Base-by-base conservation (phyloP, 371 early-diverging fungal species). In the Mucor mucedo region DNA sequence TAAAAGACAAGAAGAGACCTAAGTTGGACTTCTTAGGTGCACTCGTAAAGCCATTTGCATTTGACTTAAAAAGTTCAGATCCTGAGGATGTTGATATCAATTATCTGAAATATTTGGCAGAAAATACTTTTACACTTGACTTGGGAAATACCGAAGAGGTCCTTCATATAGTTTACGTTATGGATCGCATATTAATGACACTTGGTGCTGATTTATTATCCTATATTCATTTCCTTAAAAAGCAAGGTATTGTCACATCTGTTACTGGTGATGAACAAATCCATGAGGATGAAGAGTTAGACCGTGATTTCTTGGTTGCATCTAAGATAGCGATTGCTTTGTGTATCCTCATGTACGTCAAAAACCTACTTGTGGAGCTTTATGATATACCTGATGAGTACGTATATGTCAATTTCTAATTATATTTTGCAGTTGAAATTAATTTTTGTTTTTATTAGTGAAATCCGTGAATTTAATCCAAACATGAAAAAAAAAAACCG, bases 131-230 rank as follows among this genome's bases (percentile, higher is more conserved):
- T 5, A 72, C 85, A 0, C 69, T 97, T 8, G 87, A 92, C 54
- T 91, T 88, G 61, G 87, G 86, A 59, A 80, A 83, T 27, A 72
- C 86, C 38, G 96, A 95, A 40, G 97, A 97, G 72, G 86, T 94
- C 5, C 68, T 95, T 8, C 76, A 78, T 40, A 79, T 95, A 8
- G 73, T 92, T 4, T 86, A 87, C 67, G 74, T 83, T 47, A 83
- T 91, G 53, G 86, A 90, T 68, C 84, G 90, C 9, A 77, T 89
- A 5, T 77, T 93, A 13, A 87, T 92, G 3, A 85, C 89, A 6
- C 67, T 83, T 2, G 94, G 91, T 30, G 83, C 89, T 49, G 87
- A 82, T 61, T 52, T 86, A 10, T 59, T 84, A 33, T 80, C 84
- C 9, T 72, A 73, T 55, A 57, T 89, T 44, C 79, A 83, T 29